Percentiles rank a stretch among this genome's conserved stretches.
Conservation (phyloP, 768 basidiomycete genomes). For the Hypsizygus marmoreus region DNA sequence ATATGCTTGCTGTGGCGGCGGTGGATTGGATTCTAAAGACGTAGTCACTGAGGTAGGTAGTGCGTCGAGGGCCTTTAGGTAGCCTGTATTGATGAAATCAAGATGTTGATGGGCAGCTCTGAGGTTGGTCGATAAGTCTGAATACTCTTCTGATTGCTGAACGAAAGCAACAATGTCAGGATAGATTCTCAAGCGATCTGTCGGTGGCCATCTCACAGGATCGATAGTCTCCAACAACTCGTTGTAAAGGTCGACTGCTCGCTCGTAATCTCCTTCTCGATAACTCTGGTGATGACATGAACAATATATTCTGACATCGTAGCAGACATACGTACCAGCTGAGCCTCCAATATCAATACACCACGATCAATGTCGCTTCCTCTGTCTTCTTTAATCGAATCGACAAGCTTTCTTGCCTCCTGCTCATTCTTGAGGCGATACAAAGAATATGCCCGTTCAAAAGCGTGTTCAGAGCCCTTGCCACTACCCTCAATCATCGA, state of each 20-base stretch:
- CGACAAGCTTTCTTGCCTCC: slow-evolving; percentile 62
- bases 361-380: slow-evolving; percentile 63
- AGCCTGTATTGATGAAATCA: slow-evolving; percentile 79
- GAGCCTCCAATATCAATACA: slow-evolving; percentile 80
- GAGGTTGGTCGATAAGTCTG: slow-evolving; percentile 86
- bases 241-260: slow-evolving; percentile 77
- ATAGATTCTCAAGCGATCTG: too few relatives aligned
- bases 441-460: slow-evolving; percentile 81
- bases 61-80: slow-evolving; percentile 61
- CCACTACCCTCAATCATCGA: slow-evolving; percentile 47
- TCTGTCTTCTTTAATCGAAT: slow-evolving; percentile 43
- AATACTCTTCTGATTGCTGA: slow-evolving; percentile 84
- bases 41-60: slow-evolving; percentile 53
- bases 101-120: slow-evolving; percentile 79
- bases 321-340: slow-evolving; percentile 60
- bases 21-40: slow-evolving; percentile 62
- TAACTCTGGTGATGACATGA: slow-evolving; percentile 59
- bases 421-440: slow-evolving; percentile 81
- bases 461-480: slow-evolving; percentile 35
- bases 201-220: slow-evolving; percentile 56
- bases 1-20: slow-evolving; percentile 47
- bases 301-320: slow-evolving; percentile 11
- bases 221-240: slow-evolving; percentile 78
- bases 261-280: slow-evolving; percentile 73
- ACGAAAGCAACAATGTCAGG: slow-evolving; percentile 8